Base-by-base conservation (phyloP, 495 filamentous ascomycete species). In the Elasticomyces elasticus region DNA sequence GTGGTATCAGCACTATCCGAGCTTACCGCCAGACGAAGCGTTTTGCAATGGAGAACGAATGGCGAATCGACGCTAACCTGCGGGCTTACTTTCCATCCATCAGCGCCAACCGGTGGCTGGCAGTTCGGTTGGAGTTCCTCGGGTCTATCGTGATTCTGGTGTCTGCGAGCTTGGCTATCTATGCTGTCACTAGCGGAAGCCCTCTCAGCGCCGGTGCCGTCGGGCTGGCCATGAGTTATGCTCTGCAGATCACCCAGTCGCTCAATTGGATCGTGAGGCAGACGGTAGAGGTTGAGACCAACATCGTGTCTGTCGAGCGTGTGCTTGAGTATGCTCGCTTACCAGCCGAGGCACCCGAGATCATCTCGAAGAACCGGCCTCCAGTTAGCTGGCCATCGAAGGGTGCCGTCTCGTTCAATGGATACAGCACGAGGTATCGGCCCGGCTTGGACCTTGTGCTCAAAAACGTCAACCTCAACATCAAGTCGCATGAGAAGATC, bases 211-310 rank as follows among this genome's bases (percentile, higher is more conserved):
- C 82, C 15, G 94, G 94, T 47, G 74, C 82, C 74, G 94, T 96
- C 47, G 94, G 94, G 73, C 74, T 99, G 66, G 79, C 88, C 54
- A 92, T 99, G 89, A 94, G 89, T 35, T 95, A 97, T 68, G 92
- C 89, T 44, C 76, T 99, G 57, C 87, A 95, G 72, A 97, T 97
- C 65, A 99, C 94, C 19, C 85, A 88, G 64, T 94, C 90, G n/a
- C 75, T 99, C 56, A 99, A 99, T 73, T 99, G 92, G 92, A 96
- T 99, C 62, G 94, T 99, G 42, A 85, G 94, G 50, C 94, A 99
- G 72, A 95, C 92, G 3, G 94, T 99, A 15, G 94, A 99, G 70
- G 94, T 97, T 27, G 94, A 99, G 75, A 97, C 92, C 33, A 99
- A 99, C 70, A 97, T 97, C 57, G 91, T 99, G 52, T 95, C 94